phyloP scores from a whole-genome alignment of 768 basidiomycete genomes.

The Pilatotrama ljubarskyi region DNA sequence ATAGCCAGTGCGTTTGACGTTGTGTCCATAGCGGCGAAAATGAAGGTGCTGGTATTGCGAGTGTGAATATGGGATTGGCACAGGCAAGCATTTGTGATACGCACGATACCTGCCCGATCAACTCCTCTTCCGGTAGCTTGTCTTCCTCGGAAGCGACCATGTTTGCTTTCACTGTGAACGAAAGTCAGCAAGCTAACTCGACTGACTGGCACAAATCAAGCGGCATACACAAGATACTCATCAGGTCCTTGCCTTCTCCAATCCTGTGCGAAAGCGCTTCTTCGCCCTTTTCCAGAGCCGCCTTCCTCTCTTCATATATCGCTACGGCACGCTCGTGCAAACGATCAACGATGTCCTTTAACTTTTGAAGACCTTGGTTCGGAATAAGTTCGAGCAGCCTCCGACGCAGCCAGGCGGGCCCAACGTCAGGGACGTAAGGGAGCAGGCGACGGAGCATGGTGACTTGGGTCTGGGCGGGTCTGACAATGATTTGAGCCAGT shows the following conservation, averaged over 20 bases:
- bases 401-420: neutral
- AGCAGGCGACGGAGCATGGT: neutral
- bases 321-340: neutral
- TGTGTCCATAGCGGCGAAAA: constrained; percentile 17
- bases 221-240: constrained; percentile 28
- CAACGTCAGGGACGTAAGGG: constrained; percentile 1
- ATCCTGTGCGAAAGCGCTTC: constrained; percentile 20
- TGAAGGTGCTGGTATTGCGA: neutral
- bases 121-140: constrained; percentile 26
- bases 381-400: constrained; percentile 4
- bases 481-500: neutral
- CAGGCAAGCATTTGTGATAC: neutral
- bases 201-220: neutral
- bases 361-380: neutral
- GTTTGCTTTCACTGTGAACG: constrained; percentile 24
- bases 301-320: constrained; percentile 33
- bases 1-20: constrained; percentile 17
- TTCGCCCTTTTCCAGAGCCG: constrained; percentile 11
- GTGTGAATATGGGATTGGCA: neutral
- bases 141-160: constrained; percentile 16
- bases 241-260: constrained; percentile 30
- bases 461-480: neutral
- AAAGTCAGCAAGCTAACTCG: neutral
- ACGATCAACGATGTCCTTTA: neutral
- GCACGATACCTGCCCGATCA: constrained; percentile 31